A percentile compares a stretch with the other conserved stretches of the same genome.
phyloP scores from a whole-genome alignment of 352 stramenopile genomes.

The Phytophthora pini region DNA sequence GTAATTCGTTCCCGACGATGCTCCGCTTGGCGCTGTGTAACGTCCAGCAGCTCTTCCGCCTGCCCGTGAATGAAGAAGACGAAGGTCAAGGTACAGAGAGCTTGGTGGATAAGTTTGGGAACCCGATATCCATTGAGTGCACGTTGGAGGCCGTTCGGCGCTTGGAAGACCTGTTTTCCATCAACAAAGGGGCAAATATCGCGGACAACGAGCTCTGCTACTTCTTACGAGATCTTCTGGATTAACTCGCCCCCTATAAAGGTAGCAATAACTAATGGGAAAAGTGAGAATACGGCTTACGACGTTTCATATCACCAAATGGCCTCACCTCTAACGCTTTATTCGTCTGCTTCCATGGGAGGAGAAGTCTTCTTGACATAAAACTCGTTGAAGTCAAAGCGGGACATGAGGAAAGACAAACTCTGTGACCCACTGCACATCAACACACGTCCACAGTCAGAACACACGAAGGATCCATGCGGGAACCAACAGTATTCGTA shows the following conservation, averaged over 20 bases:
- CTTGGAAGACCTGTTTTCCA: conserved; percentile 62
- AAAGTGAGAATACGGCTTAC: conserved; percentile 1
- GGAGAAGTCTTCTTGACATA: conserved; percentile 72
- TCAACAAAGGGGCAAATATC: conserved; percentile 43
- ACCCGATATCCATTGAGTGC: conserved; percentile 49
- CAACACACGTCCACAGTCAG: not conserved
- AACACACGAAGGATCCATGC: not conserved
- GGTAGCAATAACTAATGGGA: conserved; percentile 1
- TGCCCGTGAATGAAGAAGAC: not conserved
- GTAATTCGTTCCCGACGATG: conserved; percentile 32
- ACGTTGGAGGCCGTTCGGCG: conserved; percentile 52
- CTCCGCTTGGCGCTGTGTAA: conserved; percentile 37
- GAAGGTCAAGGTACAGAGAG: not conserved
- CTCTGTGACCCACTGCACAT: conserved; percentile 68
- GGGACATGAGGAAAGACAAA: conserved; percentile 86
- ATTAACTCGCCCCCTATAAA: conserved; percentile 30
- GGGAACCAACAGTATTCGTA: conserved; percentile 33
- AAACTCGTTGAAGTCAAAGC: conserved; percentile 93
- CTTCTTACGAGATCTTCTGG: conserved; percentile 73
- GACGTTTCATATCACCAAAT: not conserved
- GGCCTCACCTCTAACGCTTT: conserved; percentile 19
- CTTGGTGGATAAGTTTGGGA: conserved; percentile 56
- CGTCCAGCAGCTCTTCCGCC: conserved; percentile 53
- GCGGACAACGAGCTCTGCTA: conserved; percentile 74
- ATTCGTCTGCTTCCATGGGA: conserved; percentile 55